A percentile compares a stretch with the other conserved stretches of the same genome.
These are phyloP conservation scores for Massariosphaeria phaeospora DNA, from an alignment of 495 filamentous ascomycete species.

Conservation along the genomic window DNA sequence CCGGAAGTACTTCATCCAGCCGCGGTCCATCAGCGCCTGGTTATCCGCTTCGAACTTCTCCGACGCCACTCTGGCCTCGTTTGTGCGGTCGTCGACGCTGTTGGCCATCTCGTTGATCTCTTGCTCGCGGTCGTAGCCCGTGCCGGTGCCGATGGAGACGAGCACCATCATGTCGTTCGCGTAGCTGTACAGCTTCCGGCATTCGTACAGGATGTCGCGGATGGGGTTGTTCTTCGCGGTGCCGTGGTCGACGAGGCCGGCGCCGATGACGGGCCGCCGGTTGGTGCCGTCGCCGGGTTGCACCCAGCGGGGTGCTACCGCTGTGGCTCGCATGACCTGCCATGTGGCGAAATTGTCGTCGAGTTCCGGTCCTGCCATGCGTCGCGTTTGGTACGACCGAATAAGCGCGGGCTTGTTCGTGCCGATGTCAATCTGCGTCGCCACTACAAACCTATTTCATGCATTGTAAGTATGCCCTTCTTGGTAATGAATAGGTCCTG, in stretches of 20 bases:
- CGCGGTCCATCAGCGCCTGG: constrained; percentile 2
- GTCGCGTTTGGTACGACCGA: constrained; percentile 20
- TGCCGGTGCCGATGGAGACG: constrained; percentile 85
- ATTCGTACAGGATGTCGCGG: constrained; percentile 73
- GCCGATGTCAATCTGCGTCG: constrained; percentile 14
- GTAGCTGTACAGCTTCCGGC: constrained; percentile 72
- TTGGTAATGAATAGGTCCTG: background rate
- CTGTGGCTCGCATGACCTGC: constrained; percentile 89
- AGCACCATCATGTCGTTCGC: constrained; percentile 81
- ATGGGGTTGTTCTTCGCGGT: constrained; percentile 85
- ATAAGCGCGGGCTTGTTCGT: constrained; percentile 16
- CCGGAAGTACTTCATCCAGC: constrained; percentile 28
- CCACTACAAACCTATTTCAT: constrained; percentile 15
- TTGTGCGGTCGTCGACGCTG: constrained; percentile 3
- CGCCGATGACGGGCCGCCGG: constrained; percentile 34
- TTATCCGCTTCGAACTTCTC: constrained; percentile 21
- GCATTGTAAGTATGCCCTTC: background rate
- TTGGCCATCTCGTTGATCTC: constrained; percentile 21
- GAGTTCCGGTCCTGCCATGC: constrained; percentile 67
- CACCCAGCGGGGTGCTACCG: constrained; percentile 82
- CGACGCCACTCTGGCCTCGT: background rate
- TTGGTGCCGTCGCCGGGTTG: constrained; percentile 48
- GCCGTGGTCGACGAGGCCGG: constrained; percentile 87
- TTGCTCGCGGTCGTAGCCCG: background rate
- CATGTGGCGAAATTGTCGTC: constrained; percentile 88